These are phyloP conservation scores for Setomelanomma holmii DNA, from an alignment of 2,329 filamentous ascomycete genomes.

Conservation along the genomic window DNA sequence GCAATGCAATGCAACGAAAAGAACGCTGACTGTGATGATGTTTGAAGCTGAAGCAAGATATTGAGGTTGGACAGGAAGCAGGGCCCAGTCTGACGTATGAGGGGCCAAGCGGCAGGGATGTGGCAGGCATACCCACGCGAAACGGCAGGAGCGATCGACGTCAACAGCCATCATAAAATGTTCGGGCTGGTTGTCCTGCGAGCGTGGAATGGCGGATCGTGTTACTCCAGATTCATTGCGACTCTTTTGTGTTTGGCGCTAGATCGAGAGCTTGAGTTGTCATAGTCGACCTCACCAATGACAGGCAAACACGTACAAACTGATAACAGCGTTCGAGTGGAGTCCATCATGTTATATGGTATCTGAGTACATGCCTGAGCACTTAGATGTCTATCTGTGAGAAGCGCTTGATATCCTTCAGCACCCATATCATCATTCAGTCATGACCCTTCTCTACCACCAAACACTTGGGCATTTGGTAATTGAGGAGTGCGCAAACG, in stretches of 20 bases:
- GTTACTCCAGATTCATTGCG: too few relatives aligned
- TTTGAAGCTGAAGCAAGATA: slow-evolving; percentile 32
- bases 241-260: too few relatives aligned
- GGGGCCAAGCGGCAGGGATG: slow-evolving; percentile 32
- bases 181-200: too few relatives aligned
- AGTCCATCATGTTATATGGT: slow-evolving; percentile 37
- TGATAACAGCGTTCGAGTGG: slow-evolving; percentile 19
- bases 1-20: too few relatives aligned
- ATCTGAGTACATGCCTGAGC: slow-evolving; percentile 45
- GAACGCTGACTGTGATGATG: not conserved
- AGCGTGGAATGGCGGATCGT: too few relatives aligned
- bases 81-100: slow-evolving; percentile 44
- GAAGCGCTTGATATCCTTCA: not conserved
- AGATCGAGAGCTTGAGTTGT: too few relatives aligned
- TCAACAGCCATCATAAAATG: slow-evolving; percentile 22
- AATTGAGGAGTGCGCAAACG: slow-evolving; percentile 7
- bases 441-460: slow-evolving; percentile 7
- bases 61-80: slow-evolving; percentile 36
- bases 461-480: not conserved
- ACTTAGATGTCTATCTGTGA: slow-evolving; percentile 31
- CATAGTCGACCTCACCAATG: not conserved
- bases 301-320: not conserved
- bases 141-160: slow-evolving; percentile 23
- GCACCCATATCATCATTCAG: slow-evolving; percentile 7
- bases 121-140: slow-evolving; percentile 20